Base-by-base conservation (phyloP, 2,329 filamentous ascomycete genomes). In the Leptosphaerulina australis region DNA sequence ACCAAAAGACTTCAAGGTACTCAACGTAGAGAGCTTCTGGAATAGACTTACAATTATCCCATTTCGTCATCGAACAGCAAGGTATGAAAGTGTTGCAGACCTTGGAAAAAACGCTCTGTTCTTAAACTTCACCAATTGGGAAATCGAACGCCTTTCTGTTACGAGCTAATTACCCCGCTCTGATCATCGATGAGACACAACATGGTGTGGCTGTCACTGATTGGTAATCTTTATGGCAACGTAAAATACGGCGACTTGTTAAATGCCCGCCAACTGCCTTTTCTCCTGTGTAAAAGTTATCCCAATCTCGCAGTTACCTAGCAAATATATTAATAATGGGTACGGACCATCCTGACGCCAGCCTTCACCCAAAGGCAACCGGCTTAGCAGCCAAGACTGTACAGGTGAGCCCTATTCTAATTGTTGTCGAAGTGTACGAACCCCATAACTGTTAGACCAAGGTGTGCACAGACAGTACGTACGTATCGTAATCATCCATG, bases 291-390 rank as follows among this genome's bases (percentile, higher is more conserved):
- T 11, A 3, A 2, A 5, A 17, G 0, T 30, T n/a, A 35, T 14
- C 24, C 10, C 18, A n/a, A n/a, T n/a, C n/a, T n/a, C n/a, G n/a
- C n/a, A n/a, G n/a, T n/a, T n/a, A n/a, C n/a, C 59, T 40, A 49
- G 45, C n/a, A 22, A n/a, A 10, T 22, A 11, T 20, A 22, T 15
- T 26, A 48, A 62, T 9, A 21, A 71, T 69, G 68, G 60, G 58
- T 22, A 63, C 64, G 60, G 61, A 67, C 25, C 69, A 73, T 43
- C 70, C 70, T 35, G 69, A 72, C 47, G 63, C 70, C 8, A 60
- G 71, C 40, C 54, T 73, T 18, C 59, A 73, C 40, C 70, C 70
- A 11, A 60, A 67, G 28, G 69, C 71, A 5, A 71, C 70, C 1
- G 70, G 69, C 7, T 58, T 62, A 0, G 70, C 71, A 25, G 53